Conservation (phyloP, 192 early-diverging fungal genomes). For the Linnemannia schmuckeri region DNA sequence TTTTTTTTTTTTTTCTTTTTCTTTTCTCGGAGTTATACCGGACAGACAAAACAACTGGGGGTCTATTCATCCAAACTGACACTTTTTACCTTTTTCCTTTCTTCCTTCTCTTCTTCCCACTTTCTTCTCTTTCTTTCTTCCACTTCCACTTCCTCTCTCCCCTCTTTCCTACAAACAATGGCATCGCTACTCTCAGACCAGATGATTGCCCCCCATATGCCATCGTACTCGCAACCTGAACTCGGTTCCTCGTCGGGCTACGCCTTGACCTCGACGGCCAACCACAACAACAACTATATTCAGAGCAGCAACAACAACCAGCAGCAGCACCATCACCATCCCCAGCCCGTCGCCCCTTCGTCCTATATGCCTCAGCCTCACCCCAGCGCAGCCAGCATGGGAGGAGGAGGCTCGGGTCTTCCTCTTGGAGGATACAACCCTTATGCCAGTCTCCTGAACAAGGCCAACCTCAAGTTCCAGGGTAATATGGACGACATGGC, state of each 20-base stretch:
- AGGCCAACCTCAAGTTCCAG: constrained; percentile 48
- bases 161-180: not conserved
- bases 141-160: not conserved
- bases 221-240: constrained; percentile 40
- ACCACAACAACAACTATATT: constrained; percentile 34
- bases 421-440: constrained; percentile 34
- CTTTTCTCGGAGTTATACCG: constrained; percentile 4
- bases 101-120: not conserved
- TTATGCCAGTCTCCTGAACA: constrained; percentile 37
- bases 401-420: not conserved
- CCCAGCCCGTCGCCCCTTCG: constrained; percentile 50
- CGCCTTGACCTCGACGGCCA: constrained; percentile 20
- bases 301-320: constrained; percentile 18
- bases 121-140: not conserved
- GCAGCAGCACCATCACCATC: constrained; percentile 10
- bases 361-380: constrained; percentile 47
- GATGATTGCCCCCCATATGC: constrained; percentile 34
- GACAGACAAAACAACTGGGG: not conserved
- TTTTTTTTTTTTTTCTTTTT: not conserved
- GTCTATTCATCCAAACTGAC: constrained; percentile 13
- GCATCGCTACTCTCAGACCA: constrained; percentile 16
- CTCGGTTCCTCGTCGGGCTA: constrained; percentile 18
- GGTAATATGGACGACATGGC: constrained; percentile 78
- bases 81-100: constrained; percentile 17
- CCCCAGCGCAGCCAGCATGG: constrained; percentile 21